Percentiles rank a stretch among this genome's conserved stretches.
phyloP scores from a whole-genome alignment of 192 early-diverging fungal genomes.

The Diversispora eburnea region DNA sequence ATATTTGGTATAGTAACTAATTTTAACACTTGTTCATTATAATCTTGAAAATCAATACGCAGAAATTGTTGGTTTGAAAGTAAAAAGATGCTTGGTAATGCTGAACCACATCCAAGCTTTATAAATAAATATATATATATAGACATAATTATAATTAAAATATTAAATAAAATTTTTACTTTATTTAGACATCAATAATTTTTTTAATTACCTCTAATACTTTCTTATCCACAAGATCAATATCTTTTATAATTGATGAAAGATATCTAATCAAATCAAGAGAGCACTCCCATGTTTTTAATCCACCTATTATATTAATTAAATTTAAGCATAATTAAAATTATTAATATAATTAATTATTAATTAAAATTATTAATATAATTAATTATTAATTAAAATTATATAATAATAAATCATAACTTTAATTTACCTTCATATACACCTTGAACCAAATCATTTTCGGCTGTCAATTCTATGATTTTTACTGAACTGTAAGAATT shows the following conservation, averaged over 20 bases:
- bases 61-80: conserved; percentile 47
- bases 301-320: conserved; percentile 48
- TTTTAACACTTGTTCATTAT: conserved; percentile 84
- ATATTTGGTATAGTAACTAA: conserved; percentile 91
- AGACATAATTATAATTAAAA: no score
- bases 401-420: neutral
- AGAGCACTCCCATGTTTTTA: conserved; percentile 98
- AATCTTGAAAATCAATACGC: conserved; percentile 85
- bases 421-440: conserved; percentile 74
- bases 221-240: conserved; percentile 40
- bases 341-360: neutral
- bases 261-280: conserved; percentile 79
- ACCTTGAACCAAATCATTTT: conserved; percentile 78
- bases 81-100: conserved; percentile 78
- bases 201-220: conserved; percentile 48
- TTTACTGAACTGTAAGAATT: conserved; percentile 33
- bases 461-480: conserved; percentile 47
- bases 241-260: conserved; percentile 37
- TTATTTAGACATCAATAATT: conserved; percentile 66
- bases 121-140: conserved; percentile 25
- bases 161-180: neutral
- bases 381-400: neutral
- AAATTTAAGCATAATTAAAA: neutral
- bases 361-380: neutral
- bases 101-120: conserved; percentile 87